Percentiles rank a stretch among this genome's conserved stretches.
Conservation (phyloP, 2,329 filamentous ascomycete species). For the Sclerotinia sclerotiorum region DNA sequence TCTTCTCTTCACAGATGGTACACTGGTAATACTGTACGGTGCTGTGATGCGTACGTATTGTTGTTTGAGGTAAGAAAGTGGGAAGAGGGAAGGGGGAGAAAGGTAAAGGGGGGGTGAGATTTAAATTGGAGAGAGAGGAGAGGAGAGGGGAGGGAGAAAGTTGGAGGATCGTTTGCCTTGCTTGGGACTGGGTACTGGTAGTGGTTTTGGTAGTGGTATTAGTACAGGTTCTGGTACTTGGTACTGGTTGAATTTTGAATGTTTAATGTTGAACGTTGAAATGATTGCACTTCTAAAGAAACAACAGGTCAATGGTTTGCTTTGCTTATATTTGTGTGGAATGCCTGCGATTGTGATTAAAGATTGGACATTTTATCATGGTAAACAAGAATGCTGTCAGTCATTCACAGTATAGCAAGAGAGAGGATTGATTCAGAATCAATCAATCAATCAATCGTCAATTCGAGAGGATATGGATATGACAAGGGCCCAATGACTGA, state of each 20-base stretch:
- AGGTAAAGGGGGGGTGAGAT: background rate
- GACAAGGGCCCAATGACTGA: background rate
- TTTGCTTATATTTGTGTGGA: background rate
- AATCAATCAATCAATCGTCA: too few species aligned
- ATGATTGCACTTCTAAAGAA: background rate
- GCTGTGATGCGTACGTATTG: background rate
- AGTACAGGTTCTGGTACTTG: too few species aligned
- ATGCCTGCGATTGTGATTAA: background rate
- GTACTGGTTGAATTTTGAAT: too few species aligned
- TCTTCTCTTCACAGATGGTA: background rate
- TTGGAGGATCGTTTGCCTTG: constrained; percentile 6
- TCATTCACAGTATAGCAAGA: background rate
- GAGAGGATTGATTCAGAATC: background rate
- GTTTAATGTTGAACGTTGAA: background rate
- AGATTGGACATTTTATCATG: background rate
- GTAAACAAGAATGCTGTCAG: background rate
- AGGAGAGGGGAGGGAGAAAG: background rate
- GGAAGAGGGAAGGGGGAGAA: background rate
- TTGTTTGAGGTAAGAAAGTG: background rate
- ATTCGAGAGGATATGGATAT: background rate
- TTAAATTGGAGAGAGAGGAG: background rate
- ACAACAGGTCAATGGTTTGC: background rate
- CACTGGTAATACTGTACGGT: background rate
- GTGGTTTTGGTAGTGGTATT: too few species aligned
- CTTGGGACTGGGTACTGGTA: background rate